These are phyloP conservation scores for Lactarius tabidus DNA, from an alignment of 768 basidiomycete species.

Conservation along the genomic window DNA sequence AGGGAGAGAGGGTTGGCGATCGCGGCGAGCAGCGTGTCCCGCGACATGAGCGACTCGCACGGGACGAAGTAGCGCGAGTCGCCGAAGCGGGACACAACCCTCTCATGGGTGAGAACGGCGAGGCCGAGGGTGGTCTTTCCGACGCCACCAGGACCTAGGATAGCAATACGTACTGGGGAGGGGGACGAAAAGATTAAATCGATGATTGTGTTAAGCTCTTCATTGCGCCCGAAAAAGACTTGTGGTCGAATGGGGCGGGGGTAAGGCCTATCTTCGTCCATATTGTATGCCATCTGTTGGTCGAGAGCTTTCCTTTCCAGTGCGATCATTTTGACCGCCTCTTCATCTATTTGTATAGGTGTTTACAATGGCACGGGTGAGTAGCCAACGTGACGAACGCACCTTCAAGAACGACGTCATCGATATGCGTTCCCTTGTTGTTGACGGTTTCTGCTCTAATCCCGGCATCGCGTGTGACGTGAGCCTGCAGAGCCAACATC, in stretches of 20 bases:
- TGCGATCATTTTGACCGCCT: too few relatives aligned
- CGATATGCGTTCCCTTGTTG: too few relatives aligned
- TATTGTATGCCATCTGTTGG: too few relatives aligned
- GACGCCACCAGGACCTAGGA: constrained; percentile 37
- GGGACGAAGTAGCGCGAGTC: constrained; percentile 33
- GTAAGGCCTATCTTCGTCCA: too few relatives aligned
- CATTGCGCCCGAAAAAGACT: constrained; percentile 21
- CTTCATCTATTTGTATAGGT: too few relatives aligned
- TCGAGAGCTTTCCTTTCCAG: too few relatives aligned
- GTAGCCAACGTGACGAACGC: too few relatives aligned
- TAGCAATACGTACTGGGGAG: constrained; percentile 19
- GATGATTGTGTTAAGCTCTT: constrained; percentile 15
- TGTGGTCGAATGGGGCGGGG: constrained; percentile 10
- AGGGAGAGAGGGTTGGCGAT: constrained; percentile 26
- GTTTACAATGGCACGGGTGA: too few relatives aligned
- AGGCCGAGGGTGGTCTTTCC: constrained; percentile 40
- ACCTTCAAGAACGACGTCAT: too few relatives aligned
- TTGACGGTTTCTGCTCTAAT: too few relatives aligned
- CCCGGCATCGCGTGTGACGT: too few relatives aligned
- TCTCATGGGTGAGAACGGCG: constrained; percentile 31
- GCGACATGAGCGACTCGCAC: constrained; percentile 29
- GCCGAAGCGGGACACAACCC: constrained; percentile 29
- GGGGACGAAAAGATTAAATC: constrained; percentile 1
- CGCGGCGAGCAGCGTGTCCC: constrained; percentile 29
- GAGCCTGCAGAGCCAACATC: too few relatives aligned